Evolutionary conservation across 495 filamentous ascomycete genomes (phyloP).

Genomic region (Astrothelium macrocarpum): DNA sequence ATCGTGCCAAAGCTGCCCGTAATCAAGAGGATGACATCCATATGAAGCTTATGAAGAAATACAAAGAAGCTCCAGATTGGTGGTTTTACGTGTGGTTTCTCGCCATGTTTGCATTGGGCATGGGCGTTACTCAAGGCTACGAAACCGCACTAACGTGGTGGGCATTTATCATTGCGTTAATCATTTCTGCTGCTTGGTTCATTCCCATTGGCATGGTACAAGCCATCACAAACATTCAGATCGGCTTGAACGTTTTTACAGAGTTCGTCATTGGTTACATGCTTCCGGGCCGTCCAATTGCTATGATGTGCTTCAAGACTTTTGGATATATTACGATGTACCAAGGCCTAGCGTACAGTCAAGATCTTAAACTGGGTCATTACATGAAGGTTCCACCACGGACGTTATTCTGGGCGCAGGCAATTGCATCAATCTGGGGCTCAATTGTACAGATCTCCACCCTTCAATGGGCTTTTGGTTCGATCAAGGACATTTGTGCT

Average conservation of each 20-base stretch:
- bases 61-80: slow-evolving; percentile 50
- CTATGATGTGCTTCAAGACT: slow-evolving; percentile 83
- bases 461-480: slow-evolving; percentile 78
- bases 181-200: slow-evolving; percentile 16
- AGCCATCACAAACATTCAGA: slow-evolving; percentile 24
- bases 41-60: slow-evolving; percentile 50
- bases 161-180: slow-evolving; percentile 23
- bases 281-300: slow-evolving; percentile 73
- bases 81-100: slow-evolving; percentile 49
- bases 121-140: slow-evolving; percentile 45
- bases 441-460: slow-evolving; percentile 73
- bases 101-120: slow-evolving; percentile 41
- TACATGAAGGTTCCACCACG: slow-evolving; percentile 92
- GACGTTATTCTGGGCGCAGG: slow-evolving; percentile 67
- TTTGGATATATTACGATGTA: slow-evolving; percentile 61
- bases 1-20: slow-evolving; percentile 40
- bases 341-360: slow-evolving; percentile 77
- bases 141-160: slow-evolving; percentile 39
- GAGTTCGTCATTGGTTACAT: slow-evolving; percentile 61
- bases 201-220: slow-evolving; percentile 26
- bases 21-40: slow-evolving; percentile 59
- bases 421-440: slow-evolving; percentile 51
- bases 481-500: slow-evolving; percentile 70
- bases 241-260: slow-evolving; percentile 35
- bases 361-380: slow-evolving; percentile 83